Conservation (phyloP, 768 basidiomycete genomes). For the Auriscalpium orientale region DNA sequence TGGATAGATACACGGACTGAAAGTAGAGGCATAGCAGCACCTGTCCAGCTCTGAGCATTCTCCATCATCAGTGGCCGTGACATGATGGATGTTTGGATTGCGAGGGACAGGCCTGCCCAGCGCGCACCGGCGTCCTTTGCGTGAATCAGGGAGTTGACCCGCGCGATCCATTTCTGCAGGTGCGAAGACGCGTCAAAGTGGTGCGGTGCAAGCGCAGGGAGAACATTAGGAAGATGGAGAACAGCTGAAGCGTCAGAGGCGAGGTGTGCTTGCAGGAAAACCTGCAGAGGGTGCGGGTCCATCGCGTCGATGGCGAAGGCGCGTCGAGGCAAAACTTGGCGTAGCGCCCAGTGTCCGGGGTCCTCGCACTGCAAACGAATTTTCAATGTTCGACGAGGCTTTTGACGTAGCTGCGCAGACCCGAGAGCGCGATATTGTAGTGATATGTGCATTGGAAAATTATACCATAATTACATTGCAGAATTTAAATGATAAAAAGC, state of each 20-base stretch:
- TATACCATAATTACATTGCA: too few species aligned
- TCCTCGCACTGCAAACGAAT: not conserved
- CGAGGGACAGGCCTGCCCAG: conserved; percentile 77
- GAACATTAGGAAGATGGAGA: conserved; percentile 48
- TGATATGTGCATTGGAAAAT: too few species aligned
- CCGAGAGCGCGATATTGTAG: too few species aligned
- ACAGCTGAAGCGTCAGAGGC: conserved; percentile 60
- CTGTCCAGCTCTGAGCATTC: conserved; percentile 66
- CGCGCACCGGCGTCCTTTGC: conserved; percentile 70
- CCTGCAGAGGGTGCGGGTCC: conserved; percentile 44
- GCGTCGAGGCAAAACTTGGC: not conserved
- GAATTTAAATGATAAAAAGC: too few species aligned
- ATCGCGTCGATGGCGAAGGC: not conserved
- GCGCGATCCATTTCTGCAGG: conserved; percentile 66
- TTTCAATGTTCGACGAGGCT: too few species aligned
- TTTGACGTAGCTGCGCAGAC: too few species aligned
- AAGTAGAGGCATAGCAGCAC: conserved; percentile 53
- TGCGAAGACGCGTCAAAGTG: conserved; percentile 56
- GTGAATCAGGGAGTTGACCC: conserved; percentile 66
- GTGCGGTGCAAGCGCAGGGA: conserved; percentile 46
- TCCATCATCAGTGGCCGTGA: conserved; percentile 61
- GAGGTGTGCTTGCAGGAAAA: conserved; percentile 63
- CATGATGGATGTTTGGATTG: conserved; percentile 52
- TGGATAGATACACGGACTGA: conserved; percentile 47
- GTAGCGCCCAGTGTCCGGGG: not conserved